Percentiles rank a stretch among this genome's conserved stretches.
These are phyloP conservation scores for Morella rubra DNA, from an alignment of 306 rosid species.

Conservation along the genomic window DNA sequence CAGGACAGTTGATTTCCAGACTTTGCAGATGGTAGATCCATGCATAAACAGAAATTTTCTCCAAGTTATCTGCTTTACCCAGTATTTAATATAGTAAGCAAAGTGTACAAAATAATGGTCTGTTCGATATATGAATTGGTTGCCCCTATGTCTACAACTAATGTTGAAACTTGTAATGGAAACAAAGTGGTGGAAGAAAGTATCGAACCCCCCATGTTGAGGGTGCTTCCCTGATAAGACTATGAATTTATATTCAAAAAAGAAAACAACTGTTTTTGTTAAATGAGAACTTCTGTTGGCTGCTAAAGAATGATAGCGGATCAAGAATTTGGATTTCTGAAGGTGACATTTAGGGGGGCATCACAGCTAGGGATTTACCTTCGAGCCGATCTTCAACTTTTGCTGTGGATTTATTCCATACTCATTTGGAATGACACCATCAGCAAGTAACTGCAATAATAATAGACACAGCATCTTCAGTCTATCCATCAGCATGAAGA, in stretches of 20 bases:
- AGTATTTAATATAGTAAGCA: too few relatives aligned
- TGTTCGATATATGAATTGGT: neutral
- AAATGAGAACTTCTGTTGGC: neutral
- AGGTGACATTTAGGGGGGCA: too few relatives aligned
- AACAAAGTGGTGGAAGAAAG: neutral
- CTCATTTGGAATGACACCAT: constrained; percentile 98
- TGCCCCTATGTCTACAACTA: neutral
- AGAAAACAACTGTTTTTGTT: neutral
- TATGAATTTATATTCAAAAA: neutral
- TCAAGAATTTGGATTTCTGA: neutral
- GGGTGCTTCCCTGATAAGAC: neutral
- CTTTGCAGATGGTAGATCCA: neutral
- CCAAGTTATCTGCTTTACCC: neutral
- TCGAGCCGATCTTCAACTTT: constrained; percentile 91
- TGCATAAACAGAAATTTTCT: neutral
- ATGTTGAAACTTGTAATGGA: neutral
- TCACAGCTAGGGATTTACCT: constrained; percentile 45
- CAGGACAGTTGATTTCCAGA: neutral
- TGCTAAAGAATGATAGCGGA: neutral
- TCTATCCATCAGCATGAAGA: constrained; percentile 2
- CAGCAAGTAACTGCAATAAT: constrained; percentile 78
- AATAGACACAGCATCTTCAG: constrained; percentile 25
- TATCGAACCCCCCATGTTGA: neutral
- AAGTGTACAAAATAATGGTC: neutral
- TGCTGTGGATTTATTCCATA: constrained; percentile 94